These are phyloP conservation scores for Apophysomyces sp. DNA, from an alignment of 371 early-diverging fungal species.

Conservation along the genomic window DNA sequence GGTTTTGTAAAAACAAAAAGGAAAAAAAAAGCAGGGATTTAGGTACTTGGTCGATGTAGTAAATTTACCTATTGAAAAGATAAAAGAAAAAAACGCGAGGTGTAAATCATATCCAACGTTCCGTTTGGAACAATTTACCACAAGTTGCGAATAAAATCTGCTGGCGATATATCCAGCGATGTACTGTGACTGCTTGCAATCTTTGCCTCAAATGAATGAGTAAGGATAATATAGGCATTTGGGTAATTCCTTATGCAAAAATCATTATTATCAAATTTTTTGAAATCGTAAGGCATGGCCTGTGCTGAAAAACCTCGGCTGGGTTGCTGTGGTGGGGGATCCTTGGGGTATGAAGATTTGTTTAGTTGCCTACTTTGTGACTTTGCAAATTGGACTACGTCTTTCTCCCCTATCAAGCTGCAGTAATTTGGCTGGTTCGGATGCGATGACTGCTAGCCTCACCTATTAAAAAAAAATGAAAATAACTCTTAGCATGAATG, in stretches of 20 bases:
- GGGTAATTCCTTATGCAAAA: conserved; percentile 43
- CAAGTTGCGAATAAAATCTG: neutral
- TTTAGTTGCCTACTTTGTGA: neutral
- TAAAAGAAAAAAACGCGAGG: no score
- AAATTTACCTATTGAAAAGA: no score
- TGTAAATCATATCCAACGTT: no score
- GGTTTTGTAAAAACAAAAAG: no score
- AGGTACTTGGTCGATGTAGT: no score
- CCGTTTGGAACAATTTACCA: neutral
- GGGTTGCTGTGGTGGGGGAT: conserved; percentile 4
- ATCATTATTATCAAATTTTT: conserved; percentile 31
- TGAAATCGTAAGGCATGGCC: conserved; percentile 42
- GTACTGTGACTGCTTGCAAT: neutral
- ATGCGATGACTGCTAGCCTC: conserved; percentile 43
- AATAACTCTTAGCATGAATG: conserved; percentile 5
- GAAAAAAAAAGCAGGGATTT: no score
- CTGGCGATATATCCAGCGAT: neutral
- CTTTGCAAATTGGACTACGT: neutral
- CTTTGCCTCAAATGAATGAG: conserved; percentile 53
- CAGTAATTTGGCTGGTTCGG: conserved; percentile 15
- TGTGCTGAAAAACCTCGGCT: conserved; percentile 25
- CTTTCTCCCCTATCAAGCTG: neutral
- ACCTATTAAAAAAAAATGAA: conserved; percentile 9
- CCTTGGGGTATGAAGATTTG: neutral
- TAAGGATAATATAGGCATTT: conserved; percentile 54